Evolutionary conservation across 257 asterid species (phyloP).

Genomic region (Striga asiatica): DNA sequence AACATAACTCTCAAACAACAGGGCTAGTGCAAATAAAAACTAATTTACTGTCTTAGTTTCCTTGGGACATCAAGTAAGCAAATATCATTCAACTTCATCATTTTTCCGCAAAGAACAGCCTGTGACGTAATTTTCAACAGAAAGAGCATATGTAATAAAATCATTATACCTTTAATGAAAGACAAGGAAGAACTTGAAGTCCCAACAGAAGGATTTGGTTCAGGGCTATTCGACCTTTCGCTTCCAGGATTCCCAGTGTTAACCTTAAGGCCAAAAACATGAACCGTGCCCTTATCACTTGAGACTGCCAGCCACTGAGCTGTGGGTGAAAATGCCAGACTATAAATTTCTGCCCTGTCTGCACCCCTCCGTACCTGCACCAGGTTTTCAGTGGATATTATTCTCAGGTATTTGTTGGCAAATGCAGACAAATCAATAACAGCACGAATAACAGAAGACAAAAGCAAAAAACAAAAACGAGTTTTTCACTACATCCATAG

Average conservation of each 20-base stretch:
- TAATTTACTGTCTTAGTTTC: too few relatives aligned
- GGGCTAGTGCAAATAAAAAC: too few relatives aligned
- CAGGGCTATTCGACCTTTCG: conserved; percentile 46
- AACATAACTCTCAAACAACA: too few relatives aligned
- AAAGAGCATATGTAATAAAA: not conserved
- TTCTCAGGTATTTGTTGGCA: not conserved
- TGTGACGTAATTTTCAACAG: not conserved
- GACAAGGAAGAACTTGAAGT: conserved; percentile 64
- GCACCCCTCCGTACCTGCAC: conserved; percentile 91
- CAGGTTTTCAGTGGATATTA: not conserved
- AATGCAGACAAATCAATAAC: not conserved
- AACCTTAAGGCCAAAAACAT: conserved; percentile 71
- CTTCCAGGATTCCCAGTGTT: conserved; percentile 42
- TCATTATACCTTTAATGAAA: conserved; percentile 64
- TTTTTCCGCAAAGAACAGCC: not conserved
- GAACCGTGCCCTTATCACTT: conserved; percentile 93
- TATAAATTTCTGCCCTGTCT: conserved; percentile 92
- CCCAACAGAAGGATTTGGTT: conserved; percentile 27
- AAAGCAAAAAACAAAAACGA: too few relatives aligned
- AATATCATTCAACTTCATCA: not conserved
- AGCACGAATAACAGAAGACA: too few relatives aligned
- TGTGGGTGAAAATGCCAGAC: conserved; percentile 73
- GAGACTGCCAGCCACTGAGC: conserved; percentile 94
- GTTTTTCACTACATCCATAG: too few relatives aligned
- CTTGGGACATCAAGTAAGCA: too few relatives aligned